A percentile compares a stretch with the other conserved stretches of the same genome.
Evolutionary conservation across 306 rosid genomes (phyloP).

Genomic region (Lupinus albus): DNA sequence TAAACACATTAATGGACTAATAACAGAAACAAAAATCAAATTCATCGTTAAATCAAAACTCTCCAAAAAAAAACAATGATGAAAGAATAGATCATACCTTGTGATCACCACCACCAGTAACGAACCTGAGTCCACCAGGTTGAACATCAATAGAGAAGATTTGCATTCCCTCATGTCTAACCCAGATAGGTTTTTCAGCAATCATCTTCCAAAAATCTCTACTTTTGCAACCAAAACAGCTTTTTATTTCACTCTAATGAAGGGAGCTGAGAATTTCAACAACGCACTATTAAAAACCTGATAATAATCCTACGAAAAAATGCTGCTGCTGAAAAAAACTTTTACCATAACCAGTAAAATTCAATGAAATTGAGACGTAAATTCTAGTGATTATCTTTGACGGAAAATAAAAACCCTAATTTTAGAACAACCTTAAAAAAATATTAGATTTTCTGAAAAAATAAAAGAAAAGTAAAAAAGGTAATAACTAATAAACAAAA

Average conservation of each 20-base stretch:
- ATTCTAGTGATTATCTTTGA: constrained; percentile 10
- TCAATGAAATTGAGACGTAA: constrained; percentile 5
- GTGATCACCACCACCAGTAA: constrained; percentile 99
- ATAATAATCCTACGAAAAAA: constrained; percentile 29
- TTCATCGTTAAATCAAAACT: constrained; percentile 13
- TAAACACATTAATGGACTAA: not conserved
- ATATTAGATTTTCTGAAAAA: not conserved
- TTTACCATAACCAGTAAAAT: constrained; percentile 36
- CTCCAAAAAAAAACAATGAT: not conserved
- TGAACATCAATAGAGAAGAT: constrained; percentile 98
- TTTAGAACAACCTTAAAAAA: constrained; percentile 21
- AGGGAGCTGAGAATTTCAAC: constrained; percentile 29
- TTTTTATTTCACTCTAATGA: constrained; percentile 32
- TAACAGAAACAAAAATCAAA: constrained; percentile 27
- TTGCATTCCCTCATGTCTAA: constrained; percentile 96
- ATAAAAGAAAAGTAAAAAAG: constrained; percentile 23
- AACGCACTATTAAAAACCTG: constrained; percentile 35
- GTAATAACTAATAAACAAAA: constrained; percentile 39
- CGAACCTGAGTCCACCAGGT: constrained; percentile 89
- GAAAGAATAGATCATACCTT: constrained; percentile 52
- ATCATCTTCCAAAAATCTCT: constrained; percentile 57
- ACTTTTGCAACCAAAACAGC: constrained; percentile 30
- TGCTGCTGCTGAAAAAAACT: constrained; percentile 18
- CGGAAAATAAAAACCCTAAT: constrained; percentile 10
- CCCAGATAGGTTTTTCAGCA: constrained; percentile 94